Base-by-base conservation (phyloP, 495 filamentous ascomycete species). In the Chlorociboria aeruginascens region DNA sequence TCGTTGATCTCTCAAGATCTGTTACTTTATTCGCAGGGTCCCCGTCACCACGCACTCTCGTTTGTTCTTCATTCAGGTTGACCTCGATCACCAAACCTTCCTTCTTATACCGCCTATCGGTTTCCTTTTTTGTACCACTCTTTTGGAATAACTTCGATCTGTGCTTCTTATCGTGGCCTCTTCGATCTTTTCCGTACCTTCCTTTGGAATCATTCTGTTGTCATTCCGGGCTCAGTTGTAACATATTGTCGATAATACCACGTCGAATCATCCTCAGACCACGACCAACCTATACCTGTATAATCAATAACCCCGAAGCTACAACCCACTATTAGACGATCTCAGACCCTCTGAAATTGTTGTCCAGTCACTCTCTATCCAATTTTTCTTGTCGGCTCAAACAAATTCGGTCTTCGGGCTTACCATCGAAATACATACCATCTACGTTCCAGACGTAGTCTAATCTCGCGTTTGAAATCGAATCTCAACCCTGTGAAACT, bases 21-120 rank as follows among this genome's bases (percentile, higher is more conserved):
- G 43, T 50, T 54, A 51, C 48, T 54, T 58, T 58, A 58, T 54
- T 53, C 46, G 49, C 52, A 54, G 52, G 52, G 56, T 55, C 56
- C 56, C 55, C 56, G 43, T 55, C 49, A 58, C 52, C 46, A 50
- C 55, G 43, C 53, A 46, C 50, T 47, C 47, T 50, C 44, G 41
- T 48, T 58, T 42, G 25, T 33, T 43, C 47, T 17, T 48, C 38
- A 25, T 55, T 48, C 45, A 55, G 56, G 56, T 55, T 52, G 50
- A 45, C 34, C 48, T 48, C 46, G 31, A 32, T 42, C 52, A 50
- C 45, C 30, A 40, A 52, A 36, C 49, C 40, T 11, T 59, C 48
- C 56, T 52, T 55, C 52, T 52, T 55, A 55, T 59, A 52, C 56
- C 49, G 52, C 36, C 52, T 28, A 32, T 20, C 44, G 52, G 52